Evolutionary conservation across 106 monocot species (phyloP).

Genomic region (Dioscorea zingiberensis): DNA sequence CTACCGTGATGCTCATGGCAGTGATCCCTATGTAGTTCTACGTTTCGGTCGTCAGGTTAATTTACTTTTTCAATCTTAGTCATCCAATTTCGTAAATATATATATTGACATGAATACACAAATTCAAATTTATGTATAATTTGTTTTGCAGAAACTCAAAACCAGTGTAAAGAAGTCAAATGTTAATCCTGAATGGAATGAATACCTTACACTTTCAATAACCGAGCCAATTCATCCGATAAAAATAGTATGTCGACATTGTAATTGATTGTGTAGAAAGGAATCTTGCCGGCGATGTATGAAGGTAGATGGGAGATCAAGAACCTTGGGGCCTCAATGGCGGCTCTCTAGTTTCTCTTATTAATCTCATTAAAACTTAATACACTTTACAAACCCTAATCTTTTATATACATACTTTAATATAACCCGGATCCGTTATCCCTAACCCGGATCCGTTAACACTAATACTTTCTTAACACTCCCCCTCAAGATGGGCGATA

Average conservation of each 20-base stretch:
- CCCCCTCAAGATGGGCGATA: too few species aligned
- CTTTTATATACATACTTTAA: too few species aligned
- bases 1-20: conserved; percentile 27
- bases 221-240: conserved; percentile 30
- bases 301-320: too few species aligned
- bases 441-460: too few species aligned
- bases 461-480: too few species aligned
- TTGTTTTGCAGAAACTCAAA: conserved; percentile 56
- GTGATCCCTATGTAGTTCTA: conserved; percentile 49
- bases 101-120: not conserved
- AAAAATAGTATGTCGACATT: conserved; percentile 54
- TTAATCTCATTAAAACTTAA: too few species aligned
- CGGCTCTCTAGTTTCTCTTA: too few species aligned
- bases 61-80: not conserved
- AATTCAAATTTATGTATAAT: not conserved
- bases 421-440: too few species aligned
- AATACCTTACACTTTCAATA: conserved; percentile 58
- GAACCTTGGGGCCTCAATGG: too few species aligned
- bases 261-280: too few species aligned
- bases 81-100: not conserved
- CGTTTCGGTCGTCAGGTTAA: conserved; percentile 35
- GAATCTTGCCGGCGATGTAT: too few species aligned
- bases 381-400: too few species aligned
- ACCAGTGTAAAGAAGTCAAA: conserved; percentile 70
- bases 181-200: conserved; percentile 76